phyloP scores from a whole-genome alignment of 2,329 filamentous ascomycete species.

The Trichoderma sp. region DNA sequence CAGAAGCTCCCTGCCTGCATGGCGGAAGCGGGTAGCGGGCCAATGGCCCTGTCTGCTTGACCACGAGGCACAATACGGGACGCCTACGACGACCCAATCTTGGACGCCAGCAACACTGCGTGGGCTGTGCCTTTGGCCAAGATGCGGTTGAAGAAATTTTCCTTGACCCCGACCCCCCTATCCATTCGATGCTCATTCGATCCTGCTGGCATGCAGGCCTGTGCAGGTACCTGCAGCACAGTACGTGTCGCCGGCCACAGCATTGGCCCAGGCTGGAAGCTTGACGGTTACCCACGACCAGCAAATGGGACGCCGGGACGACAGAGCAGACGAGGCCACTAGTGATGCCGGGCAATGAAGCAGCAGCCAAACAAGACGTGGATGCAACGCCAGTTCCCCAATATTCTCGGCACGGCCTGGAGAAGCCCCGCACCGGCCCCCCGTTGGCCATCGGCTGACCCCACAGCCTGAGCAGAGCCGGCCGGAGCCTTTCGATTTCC shows the following conservation, averaged over 20 bases:
- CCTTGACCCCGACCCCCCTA: constrained; percentile 9
- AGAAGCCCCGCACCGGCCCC: constrained; percentile 24
- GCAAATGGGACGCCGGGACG: constrained; percentile 1
- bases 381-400: constrained; percentile 18
- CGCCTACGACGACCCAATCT: constrained; percentile 18
- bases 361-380: constrained; percentile 16
- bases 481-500: constrained; percentile 34
- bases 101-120: constrained; percentile 19
- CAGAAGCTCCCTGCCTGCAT: constrained; percentile 1
- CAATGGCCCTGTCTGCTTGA: constrained; percentile 16
- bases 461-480: constrained; percentile 21
- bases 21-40: constrained; percentile 26
- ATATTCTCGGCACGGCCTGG: constrained; percentile 24
- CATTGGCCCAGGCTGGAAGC: constrained; percentile 4
- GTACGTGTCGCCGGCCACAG: not conserved
- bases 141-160: constrained; percentile 10
- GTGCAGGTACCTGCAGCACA: constrained; percentile 1
- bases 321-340: constrained; percentile 7
- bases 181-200: not conserved
- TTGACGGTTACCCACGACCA: not conserved
- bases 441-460: constrained; percentile 28
- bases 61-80: constrained; percentile 25
- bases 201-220: not conserved
- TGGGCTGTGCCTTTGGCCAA: constrained; percentile 14
- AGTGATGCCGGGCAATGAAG: constrained; percentile 15